Base-by-base conservation (phyloP, 306 rosid genomes). In the Chamaecrista fasciculata region DNA sequence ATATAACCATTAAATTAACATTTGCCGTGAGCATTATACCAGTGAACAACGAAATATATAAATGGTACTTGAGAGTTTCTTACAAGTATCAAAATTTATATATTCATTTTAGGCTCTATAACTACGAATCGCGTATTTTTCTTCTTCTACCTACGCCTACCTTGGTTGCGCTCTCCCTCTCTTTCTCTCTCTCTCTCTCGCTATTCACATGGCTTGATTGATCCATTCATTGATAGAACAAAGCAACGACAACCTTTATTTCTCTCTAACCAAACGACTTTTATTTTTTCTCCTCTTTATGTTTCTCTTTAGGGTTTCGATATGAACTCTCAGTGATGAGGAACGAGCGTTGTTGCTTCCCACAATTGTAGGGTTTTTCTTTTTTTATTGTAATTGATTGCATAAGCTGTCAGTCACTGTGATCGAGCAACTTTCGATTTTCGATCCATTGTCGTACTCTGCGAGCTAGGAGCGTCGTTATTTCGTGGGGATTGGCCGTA, bases 281-380 rank as follows among this genome's bases (percentile, higher is more conserved):
- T 59, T 75, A 8, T 36, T 6, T 16, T 2, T 8, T 5, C 21
- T 24, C 16, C 14, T 18, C 6, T 29, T 3, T 56, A 18, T 29
- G 6, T 56, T 15, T 74, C 87, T 72, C 71, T 73, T 83, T 89
- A 76, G 91, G 91, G 91, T 82, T 84, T 78, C 83, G 64, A 19
- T 57, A 26, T 77, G 44, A 65, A 71, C 79, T 77, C 80, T 69
- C 74, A 75, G 75, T 50, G 63, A 42, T 56, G 31, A 19, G 48
- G 69, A 78, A 69, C 49, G 37, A 74, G 33, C 19, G 3, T 52
- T 19, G 15, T n/a, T n/a, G 42, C 40, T 68, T 19, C 29, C 67
- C 52, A 6, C 21, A 49, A 53, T 70, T 65, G 4, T 51, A 79
- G 86, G 81, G 82, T 76, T 80, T 78, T 36, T 20, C 26, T n/a